A percentile compares a stretch with the other conserved stretches of the same genome.
Evolutionary conservation across 352 stramenopile genomes (phyloP).

Genomic region (Globisporangium megalacanthum): DNA sequence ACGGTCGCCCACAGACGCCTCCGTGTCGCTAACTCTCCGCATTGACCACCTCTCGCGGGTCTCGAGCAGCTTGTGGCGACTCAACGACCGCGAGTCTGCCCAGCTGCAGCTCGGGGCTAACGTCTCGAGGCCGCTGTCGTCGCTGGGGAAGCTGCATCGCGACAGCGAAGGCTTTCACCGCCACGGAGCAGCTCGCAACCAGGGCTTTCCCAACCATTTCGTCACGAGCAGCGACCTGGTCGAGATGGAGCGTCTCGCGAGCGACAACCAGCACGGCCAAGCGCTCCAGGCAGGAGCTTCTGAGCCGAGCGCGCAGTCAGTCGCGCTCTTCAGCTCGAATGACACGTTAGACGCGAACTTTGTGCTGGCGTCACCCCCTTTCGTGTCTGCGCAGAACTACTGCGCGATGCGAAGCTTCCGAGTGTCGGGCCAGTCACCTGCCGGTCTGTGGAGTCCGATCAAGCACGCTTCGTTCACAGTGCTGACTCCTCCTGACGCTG

Average conservation of each 20-base stretch:
- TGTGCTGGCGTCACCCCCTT: slow-evolving; percentile 39
- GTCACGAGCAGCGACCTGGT: slow-evolving; percentile 23
- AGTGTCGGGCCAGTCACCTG: slow-evolving; percentile 14
- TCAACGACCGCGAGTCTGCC: slow-evolving; percentile 11
- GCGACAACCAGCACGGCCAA: slow-evolving; percentile 1
- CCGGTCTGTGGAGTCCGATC: slow-evolving; percentile 42
- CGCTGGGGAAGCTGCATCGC: slow-evolving; percentile 43
- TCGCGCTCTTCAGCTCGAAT: slow-evolving; percentile 52
- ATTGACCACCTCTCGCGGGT: slow-evolving; percentile 25
- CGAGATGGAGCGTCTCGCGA: slow-evolving; percentile 3
- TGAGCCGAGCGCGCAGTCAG: slow-evolving; percentile 9
- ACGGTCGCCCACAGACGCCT: slow-evolving; percentile 10
- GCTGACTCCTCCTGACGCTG: background rate
- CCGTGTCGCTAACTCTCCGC: slow-evolving; percentile 18
- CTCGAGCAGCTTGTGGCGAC: slow-evolving; percentile 37
- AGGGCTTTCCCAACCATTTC: slow-evolving; percentile 52
- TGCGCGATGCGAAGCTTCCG: slow-evolving; percentile 32
- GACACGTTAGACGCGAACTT: slow-evolving; percentile 68
- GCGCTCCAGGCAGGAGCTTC: background rate
- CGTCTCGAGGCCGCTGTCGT: background rate
- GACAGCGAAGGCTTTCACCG: slow-evolving; percentile 47
- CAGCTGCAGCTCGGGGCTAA: slow-evolving; percentile 1
- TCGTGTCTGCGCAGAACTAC: slow-evolving; percentile 55
- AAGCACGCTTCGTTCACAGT: slow-evolving; percentile 21
- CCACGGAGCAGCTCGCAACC: slow-evolving; percentile 40